Conservation (phyloP, 257 asterid species). For the Nemophila menziesii region DNA sequence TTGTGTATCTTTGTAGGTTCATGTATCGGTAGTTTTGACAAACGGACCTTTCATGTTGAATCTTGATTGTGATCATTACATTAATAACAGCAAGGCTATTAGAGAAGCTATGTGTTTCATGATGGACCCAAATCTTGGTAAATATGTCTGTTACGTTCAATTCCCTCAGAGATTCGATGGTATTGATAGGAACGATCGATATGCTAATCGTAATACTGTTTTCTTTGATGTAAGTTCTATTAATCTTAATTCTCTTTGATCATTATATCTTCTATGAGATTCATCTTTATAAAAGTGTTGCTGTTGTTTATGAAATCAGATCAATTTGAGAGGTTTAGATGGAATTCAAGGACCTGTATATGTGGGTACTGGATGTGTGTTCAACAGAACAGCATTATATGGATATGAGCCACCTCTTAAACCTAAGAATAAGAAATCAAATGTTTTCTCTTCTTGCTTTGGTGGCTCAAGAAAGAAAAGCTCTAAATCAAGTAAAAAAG, state of each 20-base stretch:
- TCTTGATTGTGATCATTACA: conserved; percentile 98
- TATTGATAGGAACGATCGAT: conserved; percentile 83
- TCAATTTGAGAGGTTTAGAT: conserved; percentile 91
- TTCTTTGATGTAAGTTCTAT: conserved; percentile 79
- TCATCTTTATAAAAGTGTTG: too few relatives aligned
- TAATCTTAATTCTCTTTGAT: conserved; percentile 1
- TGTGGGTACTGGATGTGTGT: conserved; percentile 97
- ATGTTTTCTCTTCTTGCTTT: conserved; percentile 53
- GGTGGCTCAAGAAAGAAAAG: conserved; percentile 70
- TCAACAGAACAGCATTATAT: conserved; percentile 84
- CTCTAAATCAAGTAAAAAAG: conserved; percentile 65
- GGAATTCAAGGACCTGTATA: conserved; percentile 98
- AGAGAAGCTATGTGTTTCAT: conserved; percentile 95
- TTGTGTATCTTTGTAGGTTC: conserved; percentile 47
- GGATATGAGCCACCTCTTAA: conserved; percentile 89
- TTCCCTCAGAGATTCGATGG: conserved; percentile 98
- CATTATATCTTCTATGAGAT: not conserved
- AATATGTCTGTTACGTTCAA: conserved; percentile 90
- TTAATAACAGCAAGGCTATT: conserved; percentile 95
- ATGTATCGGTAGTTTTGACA: conserved; percentile 94
- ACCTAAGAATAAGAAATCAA: conserved; percentile 63
- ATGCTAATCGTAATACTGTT: conserved; percentile 93
- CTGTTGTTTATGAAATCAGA: conserved; percentile 33
- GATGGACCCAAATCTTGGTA: conserved; percentile 98
- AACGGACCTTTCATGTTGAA: conserved; percentile 96